These are phyloP conservation scores for Fennellomyces sp. DNA, from an alignment of 371 early-diverging fungal species.

Conservation along the genomic window DNA sequence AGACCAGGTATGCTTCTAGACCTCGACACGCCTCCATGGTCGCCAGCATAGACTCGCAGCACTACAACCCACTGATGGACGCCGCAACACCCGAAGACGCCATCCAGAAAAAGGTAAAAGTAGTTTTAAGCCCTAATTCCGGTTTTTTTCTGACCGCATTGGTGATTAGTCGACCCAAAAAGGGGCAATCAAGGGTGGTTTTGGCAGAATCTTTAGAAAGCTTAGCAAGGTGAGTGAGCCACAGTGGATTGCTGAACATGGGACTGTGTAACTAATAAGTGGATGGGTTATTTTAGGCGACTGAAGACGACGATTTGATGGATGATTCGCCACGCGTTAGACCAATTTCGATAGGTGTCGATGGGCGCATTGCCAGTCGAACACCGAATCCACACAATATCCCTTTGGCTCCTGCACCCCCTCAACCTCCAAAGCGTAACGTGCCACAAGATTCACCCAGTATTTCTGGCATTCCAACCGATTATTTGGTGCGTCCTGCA, in stretches of 20 bases:
- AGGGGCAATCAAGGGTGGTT: slow-evolving; percentile 17
- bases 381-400: slow-evolving; percentile 24
- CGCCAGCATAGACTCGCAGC: not conserved
- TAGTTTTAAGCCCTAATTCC: too few relatives aligned
- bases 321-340: slow-evolving; percentile 20
- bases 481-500: not conserved
- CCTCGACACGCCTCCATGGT: slow-evolving; percentile 8
- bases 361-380: slow-evolving; percentile 10
- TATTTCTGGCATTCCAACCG: slow-evolving; percentile 6
- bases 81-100: slow-evolving; percentile 18
- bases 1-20: not conserved
- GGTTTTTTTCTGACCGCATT: too few relatives aligned
- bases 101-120: slow-evolving; percentile 9
- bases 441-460: not conserved
- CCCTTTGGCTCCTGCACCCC: slow-evolving; percentile 26
- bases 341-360: slow-evolving; percentile 10
- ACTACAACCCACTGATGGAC: slow-evolving; percentile 6
- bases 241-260: too few relatives aligned
- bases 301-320: slow-evolving; percentile 18
- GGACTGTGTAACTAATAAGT: not conserved
- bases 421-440: slow-evolving; percentile 9
- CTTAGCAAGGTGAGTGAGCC: slow-evolving; percentile 17
- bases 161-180: slow-evolving; percentile 12
- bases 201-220: slow-evolving; percentile 25
- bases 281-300: slow-evolving; percentile 5